These are phyloP conservation scores for Fusarium sororula DNA, from an alignment of 2,329 filamentous ascomycete species.

Conservation along the genomic window DNA sequence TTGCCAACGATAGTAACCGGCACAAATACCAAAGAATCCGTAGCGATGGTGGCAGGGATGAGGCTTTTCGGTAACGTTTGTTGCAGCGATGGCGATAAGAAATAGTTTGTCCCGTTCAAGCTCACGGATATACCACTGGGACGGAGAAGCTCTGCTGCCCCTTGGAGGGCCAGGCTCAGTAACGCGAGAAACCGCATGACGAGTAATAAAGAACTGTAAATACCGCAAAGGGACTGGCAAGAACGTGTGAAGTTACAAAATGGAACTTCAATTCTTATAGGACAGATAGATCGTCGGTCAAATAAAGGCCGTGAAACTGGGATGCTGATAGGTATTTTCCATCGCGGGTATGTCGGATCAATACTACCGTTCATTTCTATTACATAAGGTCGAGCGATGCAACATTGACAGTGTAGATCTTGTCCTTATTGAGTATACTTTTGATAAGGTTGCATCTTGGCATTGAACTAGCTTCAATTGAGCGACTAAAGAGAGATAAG, in stretches of 20 bases:
- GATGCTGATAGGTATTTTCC: neutral
- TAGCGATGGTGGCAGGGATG: rapidly evolving
- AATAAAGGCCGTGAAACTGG: neutral
- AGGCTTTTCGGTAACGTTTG: neutral
- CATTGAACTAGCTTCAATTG: neutral
- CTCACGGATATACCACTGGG: neutral
- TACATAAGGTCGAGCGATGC: neutral
- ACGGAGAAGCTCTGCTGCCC: neutral
- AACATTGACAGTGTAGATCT: rapidly evolving
- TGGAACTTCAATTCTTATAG: neutral
- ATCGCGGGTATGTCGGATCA: neutral
- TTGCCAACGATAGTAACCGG: neutral
- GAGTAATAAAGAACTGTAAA: rapidly evolving
- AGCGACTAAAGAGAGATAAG: neutral
- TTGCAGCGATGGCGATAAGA: neutral
- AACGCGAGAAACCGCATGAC: neutral
- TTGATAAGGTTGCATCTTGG: neutral
- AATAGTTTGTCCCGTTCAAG: neutral
- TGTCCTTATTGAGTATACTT: neutral
- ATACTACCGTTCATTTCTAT: neutral
- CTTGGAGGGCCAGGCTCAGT: neutral
- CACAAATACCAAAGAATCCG: neutral
- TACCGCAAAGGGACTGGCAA: rapidly evolving
- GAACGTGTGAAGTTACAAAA: rapidly evolving
- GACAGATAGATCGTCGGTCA: neutral